Evolutionary conservation across 352 stramenopile species (phyloP), one percentile per base, ranked within the genome.

Genomic region (Pythium dissotocum): DNA sequence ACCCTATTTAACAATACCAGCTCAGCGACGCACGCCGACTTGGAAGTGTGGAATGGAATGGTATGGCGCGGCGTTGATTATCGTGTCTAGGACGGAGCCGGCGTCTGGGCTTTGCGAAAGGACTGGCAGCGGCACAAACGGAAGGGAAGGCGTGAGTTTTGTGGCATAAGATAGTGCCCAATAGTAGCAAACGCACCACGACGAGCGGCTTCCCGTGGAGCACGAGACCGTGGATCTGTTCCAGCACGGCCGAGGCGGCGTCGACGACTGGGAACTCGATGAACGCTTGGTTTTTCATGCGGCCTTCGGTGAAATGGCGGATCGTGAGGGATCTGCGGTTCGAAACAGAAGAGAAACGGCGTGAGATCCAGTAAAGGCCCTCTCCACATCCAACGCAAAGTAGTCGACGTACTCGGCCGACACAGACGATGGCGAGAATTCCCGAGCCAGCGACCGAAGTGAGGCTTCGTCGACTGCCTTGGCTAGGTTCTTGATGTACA

Each of bases 251-350:
- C 24, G 59, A 67, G 3, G 89, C 89, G 16, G 89, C 38, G 10
- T 86, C 73, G 21, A 77, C 56, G 1, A 59, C 84, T 32, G 83
- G 73, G 60, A 86, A 95, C 55, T 77, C 84, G 30, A 96, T 73
- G 56, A 97, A 97, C 8, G 87, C 88, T 58, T 97, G 89, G 33
- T 83, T 91, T 53, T 94, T 94, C 82, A 97, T 93, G 58, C 87
- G 69, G 0, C 89, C 89, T 63, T 83, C 76, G 26, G 82, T 87
- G 38, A 97, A 96, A 61, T 93, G 78, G 2, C 81, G 81, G 32
- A 94, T 82, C 26, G 69, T 66, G 49, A 91, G 51, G 24, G 57
- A 46, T 33, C 85, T 95, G 62, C 6, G 46, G 2, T 57, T 7
- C 53, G 48, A 9, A 54, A 38, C 30, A n/a, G 21, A 24, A 24